phyloP scores from a whole-genome alignment of 2,329 filamentous ascomycete genomes.

The Nemania abortiva region DNA sequence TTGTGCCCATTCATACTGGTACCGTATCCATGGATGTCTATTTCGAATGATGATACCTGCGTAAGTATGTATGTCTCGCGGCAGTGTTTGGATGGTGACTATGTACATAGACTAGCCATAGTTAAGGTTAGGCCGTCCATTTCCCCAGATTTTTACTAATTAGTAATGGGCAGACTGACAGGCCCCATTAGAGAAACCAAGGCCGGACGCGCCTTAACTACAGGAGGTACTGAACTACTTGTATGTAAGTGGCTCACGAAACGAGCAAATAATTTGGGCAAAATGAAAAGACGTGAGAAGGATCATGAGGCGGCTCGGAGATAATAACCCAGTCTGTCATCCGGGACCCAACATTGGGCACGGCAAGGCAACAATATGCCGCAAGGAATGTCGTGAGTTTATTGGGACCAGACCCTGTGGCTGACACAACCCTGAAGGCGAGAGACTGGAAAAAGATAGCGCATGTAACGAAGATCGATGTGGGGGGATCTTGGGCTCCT shows the following conservation, averaged over 20 bases:
- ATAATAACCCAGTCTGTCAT: conserved; percentile 13
- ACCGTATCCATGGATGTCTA: background rate
- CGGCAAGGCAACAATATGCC: background rate
- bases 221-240: too few species aligned
- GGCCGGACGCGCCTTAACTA: background rate
- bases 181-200: background rate
- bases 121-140: conserved; percentile 25
- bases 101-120: conserved; percentile 10
- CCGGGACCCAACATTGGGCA: conserved; percentile 12
- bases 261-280: conserved; percentile 10
- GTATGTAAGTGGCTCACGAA: background rate
- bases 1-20: background rate
- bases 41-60: background rate
- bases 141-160: conserved; percentile 39
- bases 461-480: conserved; percentile 22
- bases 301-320: conserved; percentile 14
- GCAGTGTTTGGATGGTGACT: conserved; percentile 12
- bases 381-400: conserved; percentile 1
- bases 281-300: conserved; percentile 17
- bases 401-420: conserved; percentile 15
- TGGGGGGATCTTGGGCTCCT: conserved; percentile 29
- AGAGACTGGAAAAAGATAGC: background rate
- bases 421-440: conserved; percentile 2
- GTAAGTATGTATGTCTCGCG: conserved; percentile 15
- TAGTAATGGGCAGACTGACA: background rate